Percentiles rank a stretch among this genome's conserved stretches.
phyloP scores from a whole-genome alignment of 106 monocot genomes.

The Apostasia shenzhenica region DNA sequence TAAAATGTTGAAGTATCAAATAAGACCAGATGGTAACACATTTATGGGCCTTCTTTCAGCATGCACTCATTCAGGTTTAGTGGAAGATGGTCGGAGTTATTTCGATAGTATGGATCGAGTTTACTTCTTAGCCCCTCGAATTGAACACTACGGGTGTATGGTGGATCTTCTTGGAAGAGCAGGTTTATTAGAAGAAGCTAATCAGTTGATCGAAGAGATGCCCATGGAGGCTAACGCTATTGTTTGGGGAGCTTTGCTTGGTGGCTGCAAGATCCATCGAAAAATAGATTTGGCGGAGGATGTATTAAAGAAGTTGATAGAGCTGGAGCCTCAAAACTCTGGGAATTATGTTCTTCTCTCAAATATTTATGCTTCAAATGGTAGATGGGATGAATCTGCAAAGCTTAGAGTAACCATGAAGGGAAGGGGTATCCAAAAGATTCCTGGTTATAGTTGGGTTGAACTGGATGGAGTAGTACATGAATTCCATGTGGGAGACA shows the following conservation, averaged over 20 bases:
- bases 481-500: conserved; percentile 67
- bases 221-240: conserved; percentile 67
- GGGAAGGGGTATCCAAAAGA: conserved; percentile 45
- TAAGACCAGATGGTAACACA: conserved; percentile 44
- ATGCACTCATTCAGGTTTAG: conserved; percentile 62
- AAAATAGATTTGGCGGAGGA: conserved; percentile 40
- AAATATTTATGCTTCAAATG: conserved; percentile 54
- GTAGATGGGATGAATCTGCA: conserved; percentile 60
- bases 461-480: conserved; percentile 50
- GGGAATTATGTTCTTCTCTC: conserved; percentile 76
- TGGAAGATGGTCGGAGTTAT: conserved; percentile 52
- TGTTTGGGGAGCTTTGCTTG: conserved; percentile 75
- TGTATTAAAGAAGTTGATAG: conserved; percentile 45
- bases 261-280: conserved; percentile 48
- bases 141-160: conserved; percentile 85
- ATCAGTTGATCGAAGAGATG: conserved; percentile 52
- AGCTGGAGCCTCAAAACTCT: conserved; percentile 57
- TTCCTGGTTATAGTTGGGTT: conserved; percentile 66
- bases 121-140: conserved; percentile 38
- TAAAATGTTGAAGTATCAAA: conserved; percentile 38
- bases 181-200: conserved; percentile 64
- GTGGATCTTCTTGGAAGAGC: conserved; percentile 68
- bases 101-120: conserved; percentile 43
- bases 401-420: conserved; percentile 53
- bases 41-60: conserved; percentile 59